phyloP scores from a whole-genome alignment of 495 filamentous ascomycete species.

The Lasiosphaeris hirsuta region DNA sequence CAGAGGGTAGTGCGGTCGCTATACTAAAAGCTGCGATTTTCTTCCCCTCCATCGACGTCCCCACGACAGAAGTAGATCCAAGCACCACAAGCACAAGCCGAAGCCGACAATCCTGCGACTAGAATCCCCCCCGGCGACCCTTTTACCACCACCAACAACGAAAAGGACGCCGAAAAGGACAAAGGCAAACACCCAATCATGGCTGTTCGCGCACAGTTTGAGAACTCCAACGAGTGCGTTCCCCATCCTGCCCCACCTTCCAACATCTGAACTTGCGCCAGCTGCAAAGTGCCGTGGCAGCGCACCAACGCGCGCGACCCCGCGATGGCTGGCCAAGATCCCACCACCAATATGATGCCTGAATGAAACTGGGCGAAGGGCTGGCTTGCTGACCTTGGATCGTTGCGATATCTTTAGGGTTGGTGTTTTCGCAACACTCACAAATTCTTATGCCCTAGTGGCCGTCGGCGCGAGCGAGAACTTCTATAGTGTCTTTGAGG shows the following conservation, averaged over 20 bases:
- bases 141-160: conserved; percentile 15
- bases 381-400: too few species aligned
- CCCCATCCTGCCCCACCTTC: conserved; percentile 19
- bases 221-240: conserved; percentile 96
- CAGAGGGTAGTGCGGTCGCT: background rate
- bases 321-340: conserved; percentile 17
- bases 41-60: conserved; percentile 11
- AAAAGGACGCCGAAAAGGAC: conserved; percentile 4
- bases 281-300: background rate
- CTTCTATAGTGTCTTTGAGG: conserved; percentile 96
- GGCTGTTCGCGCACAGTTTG: conserved; percentile 88
- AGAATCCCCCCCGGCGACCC: background rate
- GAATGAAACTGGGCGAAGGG: too few species aligned
- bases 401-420: conserved; percentile 55
- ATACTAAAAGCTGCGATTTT: conserved; percentile 10
- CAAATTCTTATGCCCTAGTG: conserved; percentile 91
- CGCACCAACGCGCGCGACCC: conserved; percentile 12
- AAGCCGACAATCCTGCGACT: background rate
- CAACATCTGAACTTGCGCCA: background rate
- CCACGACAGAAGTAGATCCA: too few species aligned
- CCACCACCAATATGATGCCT: too few species aligned
- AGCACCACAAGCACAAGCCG: conserved; percentile 11
- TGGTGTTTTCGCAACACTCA: conserved; percentile 92
- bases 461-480: conserved; percentile 95
- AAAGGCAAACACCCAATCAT: conserved; percentile 41